Conservation (phyloP, 2,329 filamentous ascomycete genomes). For the Lachnellula hyalina region DNA sequence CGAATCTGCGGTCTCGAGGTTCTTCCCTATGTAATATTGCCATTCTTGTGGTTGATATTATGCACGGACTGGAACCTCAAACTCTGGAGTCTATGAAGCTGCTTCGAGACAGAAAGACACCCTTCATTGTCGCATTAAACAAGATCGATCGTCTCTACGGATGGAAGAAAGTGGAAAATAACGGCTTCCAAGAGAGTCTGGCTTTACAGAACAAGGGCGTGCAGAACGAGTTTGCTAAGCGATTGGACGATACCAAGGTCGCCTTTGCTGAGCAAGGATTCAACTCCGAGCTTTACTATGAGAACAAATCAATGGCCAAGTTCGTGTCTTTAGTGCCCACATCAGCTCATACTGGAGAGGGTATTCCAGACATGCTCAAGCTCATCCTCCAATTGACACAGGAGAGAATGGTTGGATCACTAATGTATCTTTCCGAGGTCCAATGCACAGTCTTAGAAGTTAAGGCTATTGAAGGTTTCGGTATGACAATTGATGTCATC, state of each 20-base stretch:
- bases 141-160: conserved; percentile 99
- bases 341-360: conserved; percentile 96
- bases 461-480: conserved; percentile 97
- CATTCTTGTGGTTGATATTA: conserved; percentile 97
- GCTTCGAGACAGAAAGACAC: conserved; percentile 87
- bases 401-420: conserved; percentile 91
- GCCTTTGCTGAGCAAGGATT: conserved; percentile 95
- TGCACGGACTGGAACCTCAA: conserved; percentile 97
- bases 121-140: conserved; percentile 98
- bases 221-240: conserved; percentile 88
- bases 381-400: conserved; percentile 88
- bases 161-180: conserved; percentile 99
- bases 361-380: conserved; percentile 98
- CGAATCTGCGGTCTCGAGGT: conserved; percentile 91
- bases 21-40: conserved; percentile 99
- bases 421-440: conserved; percentile 98
- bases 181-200: conserved; percentile 92
- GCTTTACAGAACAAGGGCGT: conserved; percentile 86
- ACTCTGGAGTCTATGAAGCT: conserved; percentile 96
- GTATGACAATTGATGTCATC: conserved; percentile 97
- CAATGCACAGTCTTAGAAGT: conserved; percentile 98
- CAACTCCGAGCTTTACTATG: conserved; percentile 93
- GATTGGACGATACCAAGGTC: conserved; percentile 84
- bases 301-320: conserved; percentile 96
- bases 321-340: conserved; percentile 96